These are phyloP conservation scores for Linum tenue DNA, from an alignment of 345 rosid species.

Conservation along the genomic window DNA sequence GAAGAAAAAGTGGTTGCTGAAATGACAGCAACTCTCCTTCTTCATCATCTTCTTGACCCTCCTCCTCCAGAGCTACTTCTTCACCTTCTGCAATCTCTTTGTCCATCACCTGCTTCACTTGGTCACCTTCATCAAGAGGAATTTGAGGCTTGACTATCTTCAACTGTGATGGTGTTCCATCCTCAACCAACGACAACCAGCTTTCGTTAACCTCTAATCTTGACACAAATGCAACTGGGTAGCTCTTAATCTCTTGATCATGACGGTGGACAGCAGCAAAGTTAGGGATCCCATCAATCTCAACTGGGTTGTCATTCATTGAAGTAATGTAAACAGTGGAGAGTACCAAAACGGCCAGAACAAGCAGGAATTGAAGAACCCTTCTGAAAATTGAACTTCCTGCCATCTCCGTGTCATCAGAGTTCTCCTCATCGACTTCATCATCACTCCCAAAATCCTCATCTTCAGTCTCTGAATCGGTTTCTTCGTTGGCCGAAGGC, in stretches of 20 bases:
- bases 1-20: background rate
- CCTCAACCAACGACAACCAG: background rate
- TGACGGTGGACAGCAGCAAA: background rate
- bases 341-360: background rate
- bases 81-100: background rate
- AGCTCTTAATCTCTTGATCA: background rate
- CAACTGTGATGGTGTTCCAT: background rate
- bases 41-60: too few species aligned
- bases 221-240: background rate
- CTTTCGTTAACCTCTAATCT: background rate
- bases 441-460: background rate
- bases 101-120: too few species aligned
- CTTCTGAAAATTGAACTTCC: background rate
- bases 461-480: background rate
- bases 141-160: background rate
- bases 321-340: background rate
- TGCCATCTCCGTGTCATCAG: background rate
- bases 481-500: too few species aligned
- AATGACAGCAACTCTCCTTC: too few species aligned
- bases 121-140: background rate
- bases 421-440: background rate
- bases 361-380: background rate
- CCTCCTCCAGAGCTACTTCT: background rate
- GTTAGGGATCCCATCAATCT: background rate
- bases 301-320: background rate